Base-by-base conservation (phyloP, 2,329 filamentous ascomycete genomes). In the Aureobasidium lini region DNA sequence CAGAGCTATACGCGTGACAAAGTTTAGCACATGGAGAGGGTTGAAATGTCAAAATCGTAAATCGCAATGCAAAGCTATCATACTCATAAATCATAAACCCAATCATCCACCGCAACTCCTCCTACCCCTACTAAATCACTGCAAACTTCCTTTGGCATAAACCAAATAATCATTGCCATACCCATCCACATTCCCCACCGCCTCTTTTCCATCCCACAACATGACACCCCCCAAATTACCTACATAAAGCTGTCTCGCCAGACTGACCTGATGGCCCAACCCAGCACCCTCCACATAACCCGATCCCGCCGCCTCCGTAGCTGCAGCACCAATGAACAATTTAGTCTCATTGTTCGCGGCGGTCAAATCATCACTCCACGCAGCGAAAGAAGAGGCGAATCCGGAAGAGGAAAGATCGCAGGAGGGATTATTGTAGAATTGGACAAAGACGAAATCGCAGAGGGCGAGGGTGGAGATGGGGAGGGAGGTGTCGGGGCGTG, bases 361-460 rank as follows among this genome's bases (percentile, higher is more conserved):
- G 2, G 46, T 57, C 4, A 71, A 62, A 42, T 67, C 66, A 4
- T 63, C 60, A 62, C 67, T 70, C 73, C 73, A 76, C 7, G 65
- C 62, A 6, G 65, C 61, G 32, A 75, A 66, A 53, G 65, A 67
- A 43, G 61, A 40, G 43, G 56, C 39, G 62, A 69, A 70, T 34
- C 68, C 70, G 0, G 59, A 29, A 11, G 59, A 61, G 15, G 68
- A 69, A 63, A 68, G 67, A 56, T 67, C 69, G 64, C 65, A 75
- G 15, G 56, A 60, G 52, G 68, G 69, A 65, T 77, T 77, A 64
- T 77, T 77, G 66, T 77, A 77, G 60, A 76, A 77, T 57, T 77
- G 74, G 9, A 76, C 68, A 54, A 68, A 75, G 32, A 77, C 66
- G 4, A 71, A 70, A 56, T 77, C 75, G 63, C 70, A 71, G 5